Base-by-base conservation (phyloP, 148 eudicot genomes). In the Rhododendron mucronatum region DNA sequence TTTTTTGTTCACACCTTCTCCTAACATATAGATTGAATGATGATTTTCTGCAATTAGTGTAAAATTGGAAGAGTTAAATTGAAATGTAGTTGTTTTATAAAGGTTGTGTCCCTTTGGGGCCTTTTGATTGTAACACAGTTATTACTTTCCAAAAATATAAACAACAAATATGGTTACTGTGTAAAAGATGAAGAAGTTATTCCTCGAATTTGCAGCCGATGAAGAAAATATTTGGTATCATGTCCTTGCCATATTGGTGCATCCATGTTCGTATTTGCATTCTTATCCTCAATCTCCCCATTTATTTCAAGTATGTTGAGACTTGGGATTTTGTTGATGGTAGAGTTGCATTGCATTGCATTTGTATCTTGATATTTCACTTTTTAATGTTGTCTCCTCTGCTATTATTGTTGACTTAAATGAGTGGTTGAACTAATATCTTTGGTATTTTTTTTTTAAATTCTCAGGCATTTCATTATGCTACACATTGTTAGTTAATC, bases 401-500 rank as follows among this genome's bases (percentile, higher is more conserved):
- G 23, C 78, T 69, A 65, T 21, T 44, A 16, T 65, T 57, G 26
- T 83, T 83, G 11, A 6, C 15, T 83, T 45, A 26, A 1, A 50
- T 53, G 50, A 35, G 47, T 48, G 69, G 47, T 82, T 61, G 50
- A 63, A 61, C 50, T 39, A 82, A 3, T 81, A 61, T 53, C 81
- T 48, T 48, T 50, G 33, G 9, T 47, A 18, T 50, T 23, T 84
- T 53, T 16, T 55, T 0, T 55, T 16, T 5, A 11, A 74, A 35
- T 87, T n/a, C 55, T 15, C 84, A 83, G 86, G 80, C 26, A 45
- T 87, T 45, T 41, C 23, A 18, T 41, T 85, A 84, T 84, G 89
- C n/a, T 84, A 73, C 35, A 69, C 16, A 35, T 84, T 84, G 78
- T 55, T 65, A 81, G 88, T 82, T 85, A 83, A 87, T 35, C 84